These are phyloP conservation scores for Leptographium wingfieldii DNA, from an alignment of 2,329 filamentous ascomycete species.

Conservation along the genomic window DNA sequence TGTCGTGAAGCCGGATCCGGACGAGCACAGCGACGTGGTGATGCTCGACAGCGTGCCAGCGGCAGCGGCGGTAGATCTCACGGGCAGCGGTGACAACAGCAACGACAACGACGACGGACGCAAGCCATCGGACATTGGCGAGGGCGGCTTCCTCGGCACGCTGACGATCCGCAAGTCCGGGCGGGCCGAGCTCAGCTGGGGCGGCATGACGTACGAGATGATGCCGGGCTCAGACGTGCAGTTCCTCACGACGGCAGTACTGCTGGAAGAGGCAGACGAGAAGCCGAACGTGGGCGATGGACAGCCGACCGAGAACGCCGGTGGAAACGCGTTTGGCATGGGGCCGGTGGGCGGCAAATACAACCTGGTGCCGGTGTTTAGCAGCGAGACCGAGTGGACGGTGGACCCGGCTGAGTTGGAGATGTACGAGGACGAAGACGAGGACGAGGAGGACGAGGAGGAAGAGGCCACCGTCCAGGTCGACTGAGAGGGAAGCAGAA, in stretches of 20 bases:
- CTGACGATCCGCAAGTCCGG: slow-evolving; percentile 49
- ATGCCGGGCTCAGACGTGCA: slow-evolving; percentile 36
- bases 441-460: not conserved
- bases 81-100: slow-evolving; percentile 18
- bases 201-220: slow-evolving; percentile 42
- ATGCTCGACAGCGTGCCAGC: slow-evolving; percentile 23
- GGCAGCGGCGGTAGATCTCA: slow-evolving; percentile 29
- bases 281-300: slow-evolving; percentile 26
- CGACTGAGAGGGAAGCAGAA: no score
- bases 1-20: slow-evolving; percentile 29
- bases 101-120: slow-evolving; percentile 17
- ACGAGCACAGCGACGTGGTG: slow-evolving; percentile 20
- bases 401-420: slow-evolving; percentile 10
- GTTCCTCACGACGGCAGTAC: slow-evolving; percentile 46
- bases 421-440: not conserved
- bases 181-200: slow-evolving; percentile 50
- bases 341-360: slow-evolving; percentile 52
- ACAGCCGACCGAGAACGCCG: not conserved
- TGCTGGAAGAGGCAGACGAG: slow-evolving; percentile 45
- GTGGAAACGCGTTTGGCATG: slow-evolving; percentile 46
- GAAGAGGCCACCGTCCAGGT: not conserved
- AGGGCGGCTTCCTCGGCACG: slow-evolving; percentile 46
- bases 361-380: slow-evolving; percentile 44
- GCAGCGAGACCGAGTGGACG: slow-evolving; percentile 44
- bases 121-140: slow-evolving; percentile 14